A percentile compares a stretch with the other conserved stretches of the same genome.
phyloP scores from a whole-genome alignment of 768 basidiomycete genomes.

The Leccinum subgranulosum region DNA sequence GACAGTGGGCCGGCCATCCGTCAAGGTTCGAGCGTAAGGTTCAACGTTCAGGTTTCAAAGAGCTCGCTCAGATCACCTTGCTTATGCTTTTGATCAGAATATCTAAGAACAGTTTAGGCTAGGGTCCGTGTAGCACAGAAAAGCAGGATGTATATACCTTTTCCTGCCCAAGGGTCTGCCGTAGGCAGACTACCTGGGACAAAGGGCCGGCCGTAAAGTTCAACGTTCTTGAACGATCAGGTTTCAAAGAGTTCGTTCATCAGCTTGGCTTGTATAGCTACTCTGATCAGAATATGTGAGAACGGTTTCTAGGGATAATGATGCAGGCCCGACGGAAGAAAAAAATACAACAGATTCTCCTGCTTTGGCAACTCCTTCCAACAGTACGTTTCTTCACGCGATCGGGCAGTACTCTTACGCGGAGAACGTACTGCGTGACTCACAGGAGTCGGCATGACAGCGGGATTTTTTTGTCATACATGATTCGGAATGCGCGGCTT shows the following conservation, averaged over 20 bases:
- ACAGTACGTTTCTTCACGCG: neutral
- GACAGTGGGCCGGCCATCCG: neutral
- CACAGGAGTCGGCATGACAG: neutral
- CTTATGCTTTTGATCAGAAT: too few relatives aligned
- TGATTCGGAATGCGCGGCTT: neutral
- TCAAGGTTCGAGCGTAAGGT: too few relatives aligned
- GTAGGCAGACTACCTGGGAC: too few relatives aligned
- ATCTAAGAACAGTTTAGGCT: too few relatives aligned
- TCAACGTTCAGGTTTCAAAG: too few relatives aligned
- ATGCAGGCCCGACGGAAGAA: neutral
- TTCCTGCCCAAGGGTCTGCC: too few relatives aligned
- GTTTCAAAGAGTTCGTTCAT: too few relatives aligned
- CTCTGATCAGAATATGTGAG: neutral
- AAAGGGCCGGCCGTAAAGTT: too few relatives aligned
- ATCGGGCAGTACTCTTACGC: neutral
- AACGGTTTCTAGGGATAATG: neutral
- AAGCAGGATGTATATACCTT: too few relatives aligned
- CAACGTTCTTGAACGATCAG: too few relatives aligned
- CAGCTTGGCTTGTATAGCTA: neutral
- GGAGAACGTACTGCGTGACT: neutral
- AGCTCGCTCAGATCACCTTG: too few relatives aligned
- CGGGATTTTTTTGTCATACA: neutral
- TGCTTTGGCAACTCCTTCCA: neutral
- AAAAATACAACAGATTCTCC: neutral
- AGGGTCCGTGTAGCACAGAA: too few relatives aligned